Percentiles rank a stretch among this genome's conserved stretches.
Conservation (phyloP, 129 eudicot species). For the Flaveria sonorensis region DNA sequence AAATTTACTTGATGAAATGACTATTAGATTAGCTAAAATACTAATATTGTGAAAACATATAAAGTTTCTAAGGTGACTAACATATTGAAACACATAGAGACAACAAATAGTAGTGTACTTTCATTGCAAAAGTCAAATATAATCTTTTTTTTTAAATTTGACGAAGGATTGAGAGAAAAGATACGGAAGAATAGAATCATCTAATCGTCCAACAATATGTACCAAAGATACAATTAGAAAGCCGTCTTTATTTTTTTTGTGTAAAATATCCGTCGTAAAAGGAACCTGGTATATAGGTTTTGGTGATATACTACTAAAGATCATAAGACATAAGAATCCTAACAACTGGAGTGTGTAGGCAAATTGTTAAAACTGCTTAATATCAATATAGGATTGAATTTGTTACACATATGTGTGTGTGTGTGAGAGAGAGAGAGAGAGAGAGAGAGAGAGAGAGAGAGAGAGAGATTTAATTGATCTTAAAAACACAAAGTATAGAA, state of each 20-base stretch:
- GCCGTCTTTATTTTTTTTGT: neutral
- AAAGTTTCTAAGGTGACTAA: neutral
- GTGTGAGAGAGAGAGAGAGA: too few relatives aligned
- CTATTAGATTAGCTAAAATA: neutral
- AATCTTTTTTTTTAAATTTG: too few relatives aligned
- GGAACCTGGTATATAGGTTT: neutral
- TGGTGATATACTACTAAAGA: neutral
- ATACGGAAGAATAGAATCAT: neutral
- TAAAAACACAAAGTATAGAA: neutral
- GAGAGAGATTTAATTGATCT: neutral
- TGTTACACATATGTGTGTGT: too few relatives aligned
- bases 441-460: too few relatives aligned
- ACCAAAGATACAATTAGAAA: slow-evolving; percentile 3
- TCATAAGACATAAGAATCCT: slow-evolving; percentile 1
- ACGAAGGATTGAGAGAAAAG: neutral
- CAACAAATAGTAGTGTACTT: too few relatives aligned
- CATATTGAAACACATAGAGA: neutral
- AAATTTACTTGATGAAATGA: neutral
- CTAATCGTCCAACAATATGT: neutral
- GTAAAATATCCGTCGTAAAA: neutral
- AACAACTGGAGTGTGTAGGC: neutral
- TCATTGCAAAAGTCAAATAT: neutral
- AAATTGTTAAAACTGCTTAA: too few relatives aligned
- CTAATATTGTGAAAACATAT: neutral
- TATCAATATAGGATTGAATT: too few relatives aligned